Evolutionary conservation across 345 rosid species (phyloP), one percentile per base, ranked within the genome.

Genomic region (Salix viminalis): DNA sequence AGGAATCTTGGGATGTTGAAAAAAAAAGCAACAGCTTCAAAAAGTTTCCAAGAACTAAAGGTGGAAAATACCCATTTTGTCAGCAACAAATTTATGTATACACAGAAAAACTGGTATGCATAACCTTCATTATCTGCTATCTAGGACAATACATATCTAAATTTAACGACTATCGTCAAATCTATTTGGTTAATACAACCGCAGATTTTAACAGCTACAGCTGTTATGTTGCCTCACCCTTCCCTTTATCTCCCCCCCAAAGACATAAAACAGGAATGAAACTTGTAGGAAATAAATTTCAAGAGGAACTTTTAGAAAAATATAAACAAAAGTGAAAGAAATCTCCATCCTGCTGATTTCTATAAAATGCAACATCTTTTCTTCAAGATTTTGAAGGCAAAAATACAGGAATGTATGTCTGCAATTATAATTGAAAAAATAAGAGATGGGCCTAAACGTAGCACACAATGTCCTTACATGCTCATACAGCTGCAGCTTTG

Each of bases 401-500:
- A 26, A 16, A 26, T n/a, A n/a, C 26, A 56, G 30, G 36, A 65
- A 64, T 26, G 26, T 28, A 32, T 34, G 10, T 28, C 77, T 44
- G 77, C 62, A 50, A 75, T 36, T 34, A 39, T 19, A 23, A 37
- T 36, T 75, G 37, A n/a, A 14, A 42, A 74, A 46, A 65, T 30
- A 68, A 64, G 11, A 12, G 1, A 58, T 9, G 64, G 64, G 23
- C 64, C 5, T 23, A 23, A 10, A 3, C 1, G 24, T 41, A 19
- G 30, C 0, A 18, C 50, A 65, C 48, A 66, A 24, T 39, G 48
- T 46, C 77, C 79, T 70, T 67, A 65, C 72, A 42, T 67, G 65
- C 70, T 91, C 87, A 94, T 26, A 92, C 90, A 56, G 85, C 75
- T 67, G 98, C 93, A 60, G 93, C 85, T 84, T 92, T 90, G 11